A percentile compares a stretch with the other conserved stretches of the same genome.
These are phyloP conservation scores for Saccharomyces pastorianus DNA, from an alignment of 1,139 yeast genomes.

Conservation along the genomic window DNA sequence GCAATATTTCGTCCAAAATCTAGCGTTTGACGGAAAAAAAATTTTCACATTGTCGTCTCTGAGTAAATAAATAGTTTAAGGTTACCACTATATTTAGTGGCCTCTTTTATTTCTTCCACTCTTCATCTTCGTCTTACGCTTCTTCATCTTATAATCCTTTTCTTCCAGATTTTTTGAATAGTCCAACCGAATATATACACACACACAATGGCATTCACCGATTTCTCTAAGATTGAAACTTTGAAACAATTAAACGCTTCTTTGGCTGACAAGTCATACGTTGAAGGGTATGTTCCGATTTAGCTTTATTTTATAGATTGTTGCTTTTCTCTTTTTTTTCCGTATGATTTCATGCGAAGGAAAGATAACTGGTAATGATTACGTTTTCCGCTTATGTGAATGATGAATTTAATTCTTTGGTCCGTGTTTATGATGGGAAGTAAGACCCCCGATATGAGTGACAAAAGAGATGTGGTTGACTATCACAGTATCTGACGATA, in stretches of 20 bases:
- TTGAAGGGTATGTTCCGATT: conserved; percentile 70
- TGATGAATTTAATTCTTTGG: conserved; percentile 71
- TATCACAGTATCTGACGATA: conserved; percentile 15
- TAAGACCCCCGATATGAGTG: conserved; percentile 92
- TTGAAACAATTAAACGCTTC: conserved; percentile 76
- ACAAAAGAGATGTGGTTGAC: conserved; percentile 23
- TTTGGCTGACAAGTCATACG: conserved; percentile 87
- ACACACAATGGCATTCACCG: conserved; percentile 58
- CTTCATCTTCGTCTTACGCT: neutral
- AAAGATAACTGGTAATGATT: neutral
- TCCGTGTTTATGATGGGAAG: conserved; percentile 95
- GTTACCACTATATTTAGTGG: neutral
- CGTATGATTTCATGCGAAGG: neutral
- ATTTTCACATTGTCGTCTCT: neutral
- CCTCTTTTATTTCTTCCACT: neutral
- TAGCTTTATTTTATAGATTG: neutral
- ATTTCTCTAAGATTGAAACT: conserved; percentile 74
- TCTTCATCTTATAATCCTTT: conserved; percentile 1
- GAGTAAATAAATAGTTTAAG: neutral
- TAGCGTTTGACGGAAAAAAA: neutral
- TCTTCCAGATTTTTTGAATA: neutral
- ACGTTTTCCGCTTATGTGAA: conserved; percentile 15
- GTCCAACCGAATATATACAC: neutral
- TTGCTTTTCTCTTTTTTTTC: conserved; percentile 1
- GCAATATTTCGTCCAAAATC: no score